A percentile compares a stretch with the other conserved stretches of the same genome.
Evolutionary conservation across 192 early-diverging fungal genomes (phyloP).

Genomic region (Chytriomyces sp.): DNA sequence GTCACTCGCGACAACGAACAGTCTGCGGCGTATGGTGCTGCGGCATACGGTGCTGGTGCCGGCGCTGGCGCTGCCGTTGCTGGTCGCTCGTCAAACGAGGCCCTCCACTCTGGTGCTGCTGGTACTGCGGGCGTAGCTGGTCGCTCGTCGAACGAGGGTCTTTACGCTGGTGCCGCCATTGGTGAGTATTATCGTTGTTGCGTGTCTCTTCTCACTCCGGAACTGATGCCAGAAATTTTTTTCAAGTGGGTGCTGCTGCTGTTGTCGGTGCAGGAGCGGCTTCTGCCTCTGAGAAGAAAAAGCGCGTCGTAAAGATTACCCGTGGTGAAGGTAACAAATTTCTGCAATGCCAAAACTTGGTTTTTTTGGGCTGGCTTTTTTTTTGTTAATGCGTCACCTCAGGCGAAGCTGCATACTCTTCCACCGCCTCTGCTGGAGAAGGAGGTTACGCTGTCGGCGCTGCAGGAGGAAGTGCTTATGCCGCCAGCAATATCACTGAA

Average conservation of each 20-base stretch:
- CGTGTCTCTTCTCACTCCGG: no score
- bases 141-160: no score
- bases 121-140: neutral
- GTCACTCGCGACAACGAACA: no score
- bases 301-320: neutral
- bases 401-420: no score
- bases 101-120: neutral
- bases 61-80: neutral
- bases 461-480: neutral
- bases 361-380: no score
- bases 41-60: neutral
- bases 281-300: constrained; percentile 15
- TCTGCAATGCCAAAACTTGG: no score
- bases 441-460: neutral
- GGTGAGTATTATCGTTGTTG: no score
- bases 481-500: no score
- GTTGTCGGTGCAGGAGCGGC: constrained; percentile 1
- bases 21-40: neutral
- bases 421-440: neutral
- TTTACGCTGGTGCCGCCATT: no score
- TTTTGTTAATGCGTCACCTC: no score
- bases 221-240: no score
- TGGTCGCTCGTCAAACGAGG: neutral
- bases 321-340: neutral
- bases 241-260: neutral